These are phyloP conservation scores for Floccularia luteovirens DNA, from an alignment of 768 basidiomycete species.

Conservation along the genomic window DNA sequence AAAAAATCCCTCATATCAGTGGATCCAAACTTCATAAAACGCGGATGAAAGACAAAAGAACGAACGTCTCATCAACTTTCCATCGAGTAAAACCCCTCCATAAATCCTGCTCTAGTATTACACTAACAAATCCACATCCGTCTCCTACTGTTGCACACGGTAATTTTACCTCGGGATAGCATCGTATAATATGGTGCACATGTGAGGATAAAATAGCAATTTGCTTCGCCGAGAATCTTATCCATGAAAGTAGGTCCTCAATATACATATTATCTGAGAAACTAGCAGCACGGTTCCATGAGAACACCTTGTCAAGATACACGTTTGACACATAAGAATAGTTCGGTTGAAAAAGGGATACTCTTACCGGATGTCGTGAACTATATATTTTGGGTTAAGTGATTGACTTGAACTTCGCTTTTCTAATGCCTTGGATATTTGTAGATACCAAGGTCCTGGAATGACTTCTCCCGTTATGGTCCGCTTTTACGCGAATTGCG, in stretches of 20 bases:
- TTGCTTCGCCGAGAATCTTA: slow-evolving; percentile 15
- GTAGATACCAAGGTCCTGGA: slow-evolving; percentile 13
- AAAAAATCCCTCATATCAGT: too few relatives aligned
- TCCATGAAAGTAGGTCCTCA: slow-evolving; percentile 18
- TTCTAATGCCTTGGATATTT: slow-evolving; percentile 15
- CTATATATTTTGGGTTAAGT: slow-evolving; percentile 12
- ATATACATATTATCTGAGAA: slow-evolving; percentile 16
- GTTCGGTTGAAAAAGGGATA: slow-evolving; percentile 7
- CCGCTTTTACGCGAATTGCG: slow-evolving; percentile 7
- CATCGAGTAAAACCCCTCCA: slow-evolving; percentile 15
- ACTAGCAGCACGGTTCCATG: slow-evolving; percentile 14
- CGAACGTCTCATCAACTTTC: slow-evolving; percentile 18
- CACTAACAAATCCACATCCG: slow-evolving; percentile 17
- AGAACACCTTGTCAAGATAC: slow-evolving; percentile 17
- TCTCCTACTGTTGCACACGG: slow-evolving; percentile 16
- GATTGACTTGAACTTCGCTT: slow-evolving; percentile 14
- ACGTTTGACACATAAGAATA: slow-evolving; percentile 12
- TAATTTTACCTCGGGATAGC: slow-evolving; percentile 19
- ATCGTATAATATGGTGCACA: slow-evolving; percentile 21
- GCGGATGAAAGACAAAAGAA: too few relatives aligned
- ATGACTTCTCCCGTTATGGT: background rate
- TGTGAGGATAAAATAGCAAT: slow-evolving; percentile 15
- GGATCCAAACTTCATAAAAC: too few relatives aligned
- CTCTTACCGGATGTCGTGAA: slow-evolving; percentile 16
- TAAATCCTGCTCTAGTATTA: slow-evolving; percentile 17